Conservation (phyloP, 441 rosid genomes). For the Kokia cookei region DNA sequence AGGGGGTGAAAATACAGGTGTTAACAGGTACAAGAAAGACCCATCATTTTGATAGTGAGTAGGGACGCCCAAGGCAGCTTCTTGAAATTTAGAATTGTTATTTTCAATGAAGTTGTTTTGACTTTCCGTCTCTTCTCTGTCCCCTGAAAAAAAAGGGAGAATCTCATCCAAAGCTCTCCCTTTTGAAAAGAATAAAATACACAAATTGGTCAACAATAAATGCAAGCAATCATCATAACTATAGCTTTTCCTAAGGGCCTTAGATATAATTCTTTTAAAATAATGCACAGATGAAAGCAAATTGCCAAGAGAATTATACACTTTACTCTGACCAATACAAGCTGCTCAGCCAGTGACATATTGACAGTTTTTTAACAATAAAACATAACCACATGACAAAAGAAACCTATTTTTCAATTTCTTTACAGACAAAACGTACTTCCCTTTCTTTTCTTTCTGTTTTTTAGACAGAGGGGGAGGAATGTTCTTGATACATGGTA, state of each 20-base stretch:
- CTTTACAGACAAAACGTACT: not conserved
- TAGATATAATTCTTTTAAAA: not conserved
- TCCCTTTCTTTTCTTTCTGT: not conserved
- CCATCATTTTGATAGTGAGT: conserved; percentile 74
- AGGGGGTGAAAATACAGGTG: conserved; percentile 75
- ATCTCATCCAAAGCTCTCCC: conserved; percentile 37
- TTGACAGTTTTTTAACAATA: not conserved
- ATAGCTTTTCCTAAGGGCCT: not conserved
- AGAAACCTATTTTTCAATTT: not conserved
- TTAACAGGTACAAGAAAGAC: conserved; percentile 59
- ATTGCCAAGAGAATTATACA: not conserved
- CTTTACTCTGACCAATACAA: not conserved
- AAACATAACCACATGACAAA: not conserved
- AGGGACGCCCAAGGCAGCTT: conserved; percentile 54
- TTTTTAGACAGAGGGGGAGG: not conserved
- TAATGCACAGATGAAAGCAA: not conserved
- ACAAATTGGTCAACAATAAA: conserved; percentile 23
- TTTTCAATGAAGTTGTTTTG: conserved; percentile 13
- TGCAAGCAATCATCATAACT: not conserved
- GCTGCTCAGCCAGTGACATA: not conserved
- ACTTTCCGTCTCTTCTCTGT: conserved; percentile 20
- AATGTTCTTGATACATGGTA: not conserved
- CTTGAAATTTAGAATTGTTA: conserved; percentile 19
- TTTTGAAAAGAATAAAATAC: conserved; percentile 14
- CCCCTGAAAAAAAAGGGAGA: conserved; percentile 39